These are phyloP conservation scores for Sporothrix curviconia DNA, from an alignment of 2,329 filamentous ascomycete species.

Conservation along the genomic window DNA sequence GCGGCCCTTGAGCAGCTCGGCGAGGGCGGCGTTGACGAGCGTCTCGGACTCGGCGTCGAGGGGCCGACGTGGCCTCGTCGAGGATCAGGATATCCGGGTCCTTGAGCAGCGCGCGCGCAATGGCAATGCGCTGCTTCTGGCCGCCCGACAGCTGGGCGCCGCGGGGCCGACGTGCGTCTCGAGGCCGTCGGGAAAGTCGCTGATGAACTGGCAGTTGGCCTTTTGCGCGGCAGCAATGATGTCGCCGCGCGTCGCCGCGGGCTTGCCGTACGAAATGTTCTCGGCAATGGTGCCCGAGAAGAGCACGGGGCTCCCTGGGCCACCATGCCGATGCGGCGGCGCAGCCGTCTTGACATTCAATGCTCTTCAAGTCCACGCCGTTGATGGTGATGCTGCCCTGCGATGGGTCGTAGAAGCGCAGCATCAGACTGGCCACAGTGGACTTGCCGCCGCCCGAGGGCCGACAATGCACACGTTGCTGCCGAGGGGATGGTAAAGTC, in stretches of 20 bases:
- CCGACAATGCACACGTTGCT: conserved; percentile 92
- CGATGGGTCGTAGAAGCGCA: conserved; percentile 85
- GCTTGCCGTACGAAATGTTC: conserved; percentile 87
- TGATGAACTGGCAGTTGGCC: conserved; percentile 94
- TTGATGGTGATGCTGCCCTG: conserved; percentile 74
- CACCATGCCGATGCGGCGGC: conserved; percentile 89
- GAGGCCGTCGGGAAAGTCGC: conserved; percentile 90
- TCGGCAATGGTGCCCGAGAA: conserved; percentile 80
- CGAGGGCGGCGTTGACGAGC: conserved; percentile 84
- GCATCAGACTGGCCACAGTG: conserved; percentile 82
- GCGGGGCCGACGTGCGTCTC: conserved; percentile 90
- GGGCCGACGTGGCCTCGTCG: conserved; percentile 91
- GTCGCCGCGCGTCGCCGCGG: conserved; percentile 67
- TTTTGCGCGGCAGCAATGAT: conserved; percentile 82
- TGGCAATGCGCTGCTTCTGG: conserved; percentile 96
- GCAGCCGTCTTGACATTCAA: conserved; percentile 93
- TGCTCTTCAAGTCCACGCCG: conserved; percentile 70
- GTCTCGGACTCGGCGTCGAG: conserved; percentile 96
- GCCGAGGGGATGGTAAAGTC: conserved; percentile 84
- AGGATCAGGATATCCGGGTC: conserved; percentile 94
- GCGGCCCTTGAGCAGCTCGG: conserved; percentile 70
- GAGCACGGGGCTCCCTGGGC: conserved; percentile 90
- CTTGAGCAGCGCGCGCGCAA: conserved; percentile 89
- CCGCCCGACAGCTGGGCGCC: conserved; percentile 92
- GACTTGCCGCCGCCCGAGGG: conserved; percentile 95